phyloP scores from a whole-genome alignment of 805 yeast genomes.

The Isabelozyma heimii region DNA sequence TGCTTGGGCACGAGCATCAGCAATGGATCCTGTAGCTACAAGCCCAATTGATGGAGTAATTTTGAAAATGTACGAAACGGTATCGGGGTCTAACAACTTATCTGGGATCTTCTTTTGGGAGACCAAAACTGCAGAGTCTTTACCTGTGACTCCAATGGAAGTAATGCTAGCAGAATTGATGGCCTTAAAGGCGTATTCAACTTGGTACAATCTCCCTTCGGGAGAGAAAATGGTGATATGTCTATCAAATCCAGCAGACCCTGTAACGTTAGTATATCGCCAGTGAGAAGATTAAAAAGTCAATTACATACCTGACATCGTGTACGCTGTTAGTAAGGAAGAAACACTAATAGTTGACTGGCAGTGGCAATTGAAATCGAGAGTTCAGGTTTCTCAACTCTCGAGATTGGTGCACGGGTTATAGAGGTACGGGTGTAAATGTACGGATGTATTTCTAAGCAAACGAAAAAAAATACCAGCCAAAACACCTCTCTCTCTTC shows the following conservation, averaged over 20 bases:
- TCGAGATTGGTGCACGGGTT: no score
- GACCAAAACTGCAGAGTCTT: conserved; percentile 81
- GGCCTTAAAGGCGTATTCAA: conserved; percentile 97
- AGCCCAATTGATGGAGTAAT: conserved; percentile 82
- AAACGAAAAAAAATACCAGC: background rate
- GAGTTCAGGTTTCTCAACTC: no score
- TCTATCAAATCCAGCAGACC: conserved; percentile 96
- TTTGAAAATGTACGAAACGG: conserved; percentile 83
- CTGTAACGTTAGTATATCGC: background rate
- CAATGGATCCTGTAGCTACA: conserved; percentile 92
- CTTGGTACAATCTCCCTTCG: conserved; percentile 96
- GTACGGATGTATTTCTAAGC: no score
- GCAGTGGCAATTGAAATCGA: background rate
- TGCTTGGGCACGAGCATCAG: conserved; percentile 92
- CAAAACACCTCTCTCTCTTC: background rate
- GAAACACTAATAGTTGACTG: background rate
- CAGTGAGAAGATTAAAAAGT: background rate
- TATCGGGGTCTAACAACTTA: conserved; percentile 80
- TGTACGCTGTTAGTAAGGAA: background rate
- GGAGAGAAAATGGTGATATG: conserved; percentile 98
- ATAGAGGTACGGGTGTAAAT: no score
- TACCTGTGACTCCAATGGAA: conserved; percentile 82
- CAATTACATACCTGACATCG: background rate
- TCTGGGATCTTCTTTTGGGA: conserved; percentile 97
- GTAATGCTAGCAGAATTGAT: conserved; percentile 91